Evolutionary conservation across 2,329 filamentous ascomycete species (phyloP), one percentile per base, ranked within the genome.

Genomic region (Fusarium humuli): DNA sequence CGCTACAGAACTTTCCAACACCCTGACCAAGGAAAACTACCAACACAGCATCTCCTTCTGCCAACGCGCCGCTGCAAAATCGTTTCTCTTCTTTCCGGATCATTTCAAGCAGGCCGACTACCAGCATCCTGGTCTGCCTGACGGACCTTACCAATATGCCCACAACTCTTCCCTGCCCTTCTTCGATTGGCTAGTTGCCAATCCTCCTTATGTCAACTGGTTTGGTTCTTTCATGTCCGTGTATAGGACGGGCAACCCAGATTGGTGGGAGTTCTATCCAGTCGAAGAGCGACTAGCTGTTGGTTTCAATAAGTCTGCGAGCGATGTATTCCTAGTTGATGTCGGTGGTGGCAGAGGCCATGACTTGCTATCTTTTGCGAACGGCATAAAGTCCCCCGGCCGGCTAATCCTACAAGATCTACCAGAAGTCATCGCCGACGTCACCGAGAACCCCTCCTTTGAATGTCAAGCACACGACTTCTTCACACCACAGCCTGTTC

Each of bases 331-430:
- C 22, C 20, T 72, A 22, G 66, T 72, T 20, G 67, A 72, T 40
- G 62, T 73, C 10, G 66, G 71, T 7, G 69, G 71, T 25, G 61
- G 69, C 29, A 20, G 61, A 16, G 71, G 71, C 3, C 73, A 75
- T 25, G 68, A 67, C 6, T 48, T 75, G 9, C 60, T 54, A n/a
- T 65, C 67, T 0, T 74, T 77, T 20, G 48, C 41, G 4, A 41
- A 27, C 27, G 50, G 62, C 10, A 27, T 57, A 6, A 9, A 59
- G 45, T 22, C 22, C 14, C 50, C 54, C 12, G 47, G 64, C 25
- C 46, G 47, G 23, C 22, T 63, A 29, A 37, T 76, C 22, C 29
- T 77, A 1, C 65, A 76, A 27, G 72, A 77, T 9, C 47, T 75
- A 8, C 61, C 63, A 12, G 68, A 71, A 29, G 59, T 73, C 10